A percentile compares a stretch with the other conserved stretches of the same genome.
phyloP scores from a whole-genome alignment of 2,329 filamentous ascomycete species.

The Lasiodiplodia gonubiensis region DNA sequence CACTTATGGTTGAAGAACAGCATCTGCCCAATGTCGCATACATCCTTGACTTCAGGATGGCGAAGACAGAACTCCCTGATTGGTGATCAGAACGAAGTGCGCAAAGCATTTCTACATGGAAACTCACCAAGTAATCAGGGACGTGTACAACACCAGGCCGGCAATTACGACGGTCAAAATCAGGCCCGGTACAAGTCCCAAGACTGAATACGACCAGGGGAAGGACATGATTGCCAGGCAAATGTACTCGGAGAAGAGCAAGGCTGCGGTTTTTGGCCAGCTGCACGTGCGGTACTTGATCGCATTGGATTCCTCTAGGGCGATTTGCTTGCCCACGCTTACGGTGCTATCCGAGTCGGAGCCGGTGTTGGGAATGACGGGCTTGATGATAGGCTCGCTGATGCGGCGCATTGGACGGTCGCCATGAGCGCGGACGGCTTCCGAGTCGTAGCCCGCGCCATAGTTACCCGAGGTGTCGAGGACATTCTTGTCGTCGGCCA shows the following conservation, averaged over 20 bases:
- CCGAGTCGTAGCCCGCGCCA: slow-evolving; percentile 32
- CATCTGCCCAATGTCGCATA: slow-evolving; percentile 95
- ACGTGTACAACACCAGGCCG: slow-evolving; percentile 81
- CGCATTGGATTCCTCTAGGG: slow-evolving; percentile 74
- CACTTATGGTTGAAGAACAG: slow-evolving; percentile 85
- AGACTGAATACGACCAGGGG: slow-evolving; percentile 86
- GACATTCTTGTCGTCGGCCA: slow-evolving; percentile 26
- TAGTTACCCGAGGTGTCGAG: slow-evolving; percentile 9
- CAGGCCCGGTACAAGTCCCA: slow-evolving; percentile 84
- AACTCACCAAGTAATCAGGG: slow-evolving; percentile 65
- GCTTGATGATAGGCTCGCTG: slow-evolving; percentile 44
- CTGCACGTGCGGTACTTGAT: slow-evolving; percentile 94
- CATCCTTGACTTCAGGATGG: slow-evolving; percentile 88
- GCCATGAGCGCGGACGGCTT: slow-evolving; percentile 40
- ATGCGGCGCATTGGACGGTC: slow-evolving; percentile 51
- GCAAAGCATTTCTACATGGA: neutral
- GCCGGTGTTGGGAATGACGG: slow-evolving; percentile 39
- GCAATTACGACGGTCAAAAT: slow-evolving; percentile 84
- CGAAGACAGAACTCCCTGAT: slow-evolving; percentile 85
- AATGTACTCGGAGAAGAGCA: slow-evolving; percentile 95
- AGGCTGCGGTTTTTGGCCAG: slow-evolving; percentile 91
- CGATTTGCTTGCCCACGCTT: slow-evolving; percentile 70
- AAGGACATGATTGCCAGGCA: slow-evolving; percentile 95
- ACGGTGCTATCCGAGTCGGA: slow-evolving; percentile 49
- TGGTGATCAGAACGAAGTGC: neutral